A percentile compares a stretch with the other conserved stretches of the same genome.
Conservation (phyloP, 2,329 filamentous ascomycete genomes). For the Cytospora chrysosperma region DNA sequence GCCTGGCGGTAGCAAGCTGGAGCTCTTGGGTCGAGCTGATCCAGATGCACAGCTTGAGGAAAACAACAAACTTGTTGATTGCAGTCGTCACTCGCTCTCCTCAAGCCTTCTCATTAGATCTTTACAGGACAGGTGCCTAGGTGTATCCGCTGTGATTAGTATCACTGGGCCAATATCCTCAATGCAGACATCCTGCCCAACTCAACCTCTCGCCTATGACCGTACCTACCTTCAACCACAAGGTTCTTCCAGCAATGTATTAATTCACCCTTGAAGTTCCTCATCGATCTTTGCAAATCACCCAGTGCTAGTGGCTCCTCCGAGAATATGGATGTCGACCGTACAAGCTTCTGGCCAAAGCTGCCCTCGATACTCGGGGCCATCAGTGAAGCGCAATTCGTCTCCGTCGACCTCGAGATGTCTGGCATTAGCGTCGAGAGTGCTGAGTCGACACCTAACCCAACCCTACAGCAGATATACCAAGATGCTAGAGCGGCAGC, state of each 20-base stretch:
- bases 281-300: not conserved
- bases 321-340: constrained; percentile 31
- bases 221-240: no score
- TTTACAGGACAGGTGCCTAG: not conserved
- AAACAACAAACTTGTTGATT: not conserved
- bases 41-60: not conserved
- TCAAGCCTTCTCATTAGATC: not conserved
- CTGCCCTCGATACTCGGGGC: constrained; percentile 33
- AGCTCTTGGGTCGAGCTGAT: no score
- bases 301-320: not conserved
- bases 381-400: constrained; percentile 33
- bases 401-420: constrained; percentile 41
- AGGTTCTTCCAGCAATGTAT: not conserved
- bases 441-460: not conserved
- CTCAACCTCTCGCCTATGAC: not conserved
- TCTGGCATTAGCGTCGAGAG: constrained; percentile 31
- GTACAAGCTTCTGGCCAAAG: constrained; percentile 30
- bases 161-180: not conserved
- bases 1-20: not conserved
- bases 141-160: not conserved
- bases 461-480: constrained; percentile 31
- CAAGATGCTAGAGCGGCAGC: constrained; percentile 31
- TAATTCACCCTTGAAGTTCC: not conserved
- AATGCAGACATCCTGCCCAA: not conserved
- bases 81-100: not conserved